Evolutionary conservation across 1,139 yeast species (phyloP).

Genomic region (Pichia sp.): DNA sequence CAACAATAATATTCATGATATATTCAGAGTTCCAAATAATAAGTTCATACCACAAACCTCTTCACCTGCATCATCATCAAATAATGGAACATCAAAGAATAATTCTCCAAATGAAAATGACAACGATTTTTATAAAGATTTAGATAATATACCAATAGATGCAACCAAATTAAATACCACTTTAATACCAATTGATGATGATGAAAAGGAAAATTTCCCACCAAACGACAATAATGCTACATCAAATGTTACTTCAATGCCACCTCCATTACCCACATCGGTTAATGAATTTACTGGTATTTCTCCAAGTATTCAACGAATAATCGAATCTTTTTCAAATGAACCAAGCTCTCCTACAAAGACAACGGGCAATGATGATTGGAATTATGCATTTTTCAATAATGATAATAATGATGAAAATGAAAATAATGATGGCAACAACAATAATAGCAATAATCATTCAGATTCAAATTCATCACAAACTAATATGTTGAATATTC

Average conservation of each 20-base stretch:
- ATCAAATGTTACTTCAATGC: neutral
- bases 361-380: conserved; percentile 20
- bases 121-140: conserved; percentile 9
- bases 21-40: conserved; percentile 8
- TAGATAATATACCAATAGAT: conserved; percentile 26
- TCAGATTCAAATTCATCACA: neutral
- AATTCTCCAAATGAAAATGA: conserved; percentile 17
- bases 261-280: neutral
- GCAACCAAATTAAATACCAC: conserved; percentile 31
- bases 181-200: conserved; percentile 30
- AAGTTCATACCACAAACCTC: neutral
- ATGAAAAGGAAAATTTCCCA: conserved; percentile 27
- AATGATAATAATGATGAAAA: conserved; percentile 20
- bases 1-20: conserved; percentile 15
- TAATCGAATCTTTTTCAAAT: conserved; percentile 27
- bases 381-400: conserved; percentile 28
- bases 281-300: conserved; percentile 14
- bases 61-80: conserved; percentile 2
- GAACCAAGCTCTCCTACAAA: conserved; percentile 26
- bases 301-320: conserved; percentile 29
- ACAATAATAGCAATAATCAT: neutral
- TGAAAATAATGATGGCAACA: neutral
- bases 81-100: conserved; percentile 5
- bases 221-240: neutral
- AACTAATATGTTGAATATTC: neutral